phyloP scores from a whole-genome alignment of 306 rosid genomes.

The Rosa multiflora region DNA sequence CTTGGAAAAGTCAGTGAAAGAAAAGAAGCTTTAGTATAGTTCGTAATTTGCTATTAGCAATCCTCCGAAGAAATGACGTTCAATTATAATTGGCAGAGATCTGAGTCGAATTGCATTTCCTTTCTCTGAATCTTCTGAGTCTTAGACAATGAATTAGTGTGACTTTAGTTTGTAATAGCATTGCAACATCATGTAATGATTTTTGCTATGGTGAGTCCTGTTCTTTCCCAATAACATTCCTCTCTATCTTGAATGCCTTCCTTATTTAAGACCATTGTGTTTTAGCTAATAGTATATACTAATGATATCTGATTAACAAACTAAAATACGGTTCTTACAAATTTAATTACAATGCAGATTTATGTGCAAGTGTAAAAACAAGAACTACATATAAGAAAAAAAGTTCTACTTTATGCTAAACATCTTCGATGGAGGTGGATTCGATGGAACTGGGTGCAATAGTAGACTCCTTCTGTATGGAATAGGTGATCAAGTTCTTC shows the following conservation, averaged over 20 bases:
- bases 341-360: neutral
- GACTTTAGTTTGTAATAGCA: too few species aligned
- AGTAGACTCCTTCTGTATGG: constrained; percentile 30
- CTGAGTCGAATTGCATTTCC: too few species aligned
- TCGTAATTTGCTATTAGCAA: neutral
- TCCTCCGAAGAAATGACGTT: too few species aligned
- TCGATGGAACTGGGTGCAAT: constrained; percentile 35
- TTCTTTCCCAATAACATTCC: too few species aligned
- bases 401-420: constrained; percentile 28
- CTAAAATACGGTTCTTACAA: neutral
- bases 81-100: too few species aligned
- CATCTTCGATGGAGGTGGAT: constrained; percentile 48
- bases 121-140: too few species aligned
- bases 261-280: neutral
- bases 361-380: neutral
- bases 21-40: neutral
- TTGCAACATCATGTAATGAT: too few species aligned
- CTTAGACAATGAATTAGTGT: too few species aligned
- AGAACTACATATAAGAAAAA: neutral
- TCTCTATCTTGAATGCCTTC: too few species aligned
- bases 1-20: too few species aligned
- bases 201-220: too few species aligned
- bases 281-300: neutral
- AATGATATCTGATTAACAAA: neutral
- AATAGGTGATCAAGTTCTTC: constrained; percentile 49